phyloP scores from a whole-genome alignment of 306 rosid genomes.

The Betula pendula region DNA sequence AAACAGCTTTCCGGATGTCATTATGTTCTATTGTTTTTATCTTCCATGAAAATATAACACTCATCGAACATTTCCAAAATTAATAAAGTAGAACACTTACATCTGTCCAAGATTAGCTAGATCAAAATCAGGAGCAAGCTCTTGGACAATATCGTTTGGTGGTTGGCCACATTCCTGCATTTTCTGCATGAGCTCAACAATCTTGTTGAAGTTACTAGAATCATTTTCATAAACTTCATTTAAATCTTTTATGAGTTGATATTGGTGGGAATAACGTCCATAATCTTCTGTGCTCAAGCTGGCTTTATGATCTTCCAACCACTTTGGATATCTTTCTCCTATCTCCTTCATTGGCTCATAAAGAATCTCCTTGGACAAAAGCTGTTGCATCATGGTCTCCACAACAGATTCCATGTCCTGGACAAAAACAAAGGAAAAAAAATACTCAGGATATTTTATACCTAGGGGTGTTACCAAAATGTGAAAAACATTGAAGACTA shows the following conservation, averaged over 20 bases:
- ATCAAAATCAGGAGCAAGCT: slow-evolving; percentile 89
- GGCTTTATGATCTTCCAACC: slow-evolving; percentile 84
- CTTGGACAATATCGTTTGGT: slow-evolving; percentile 78
- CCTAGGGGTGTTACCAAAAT: neutral
- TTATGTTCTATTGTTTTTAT: neutral
- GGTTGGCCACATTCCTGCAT: slow-evolving; percentile 99
- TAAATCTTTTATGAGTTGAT: slow-evolving; percentile 62
- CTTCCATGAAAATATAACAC: neutral
- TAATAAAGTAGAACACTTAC: slow-evolving; percentile 50
- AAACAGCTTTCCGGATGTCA: neutral
- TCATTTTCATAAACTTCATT: slow-evolving; percentile 79
- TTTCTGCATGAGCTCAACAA: slow-evolving; percentile 95
- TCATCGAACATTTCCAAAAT: neutral
- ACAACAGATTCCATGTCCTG: slow-evolving; percentile 90
- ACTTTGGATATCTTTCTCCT: slow-evolving; percentile 91
- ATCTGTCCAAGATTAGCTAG: slow-evolving; percentile 73
- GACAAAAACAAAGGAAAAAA: slow-evolving; percentile 6
- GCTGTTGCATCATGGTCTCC: slow-evolving; percentile 97
- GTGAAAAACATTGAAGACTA: neutral
- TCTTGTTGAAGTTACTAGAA: slow-evolving; percentile 65
- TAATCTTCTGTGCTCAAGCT: slow-evolving; percentile 77
- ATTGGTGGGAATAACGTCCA: slow-evolving; percentile 66
- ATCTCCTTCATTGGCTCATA: slow-evolving; percentile 98
- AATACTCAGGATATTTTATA: slow-evolving; percentile 10
- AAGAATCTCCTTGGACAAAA: slow-evolving; percentile 92